Evolutionary conservation across 2,329 filamentous ascomycete species (phyloP).

Genomic region (Fusarium abutilonis): DNA sequence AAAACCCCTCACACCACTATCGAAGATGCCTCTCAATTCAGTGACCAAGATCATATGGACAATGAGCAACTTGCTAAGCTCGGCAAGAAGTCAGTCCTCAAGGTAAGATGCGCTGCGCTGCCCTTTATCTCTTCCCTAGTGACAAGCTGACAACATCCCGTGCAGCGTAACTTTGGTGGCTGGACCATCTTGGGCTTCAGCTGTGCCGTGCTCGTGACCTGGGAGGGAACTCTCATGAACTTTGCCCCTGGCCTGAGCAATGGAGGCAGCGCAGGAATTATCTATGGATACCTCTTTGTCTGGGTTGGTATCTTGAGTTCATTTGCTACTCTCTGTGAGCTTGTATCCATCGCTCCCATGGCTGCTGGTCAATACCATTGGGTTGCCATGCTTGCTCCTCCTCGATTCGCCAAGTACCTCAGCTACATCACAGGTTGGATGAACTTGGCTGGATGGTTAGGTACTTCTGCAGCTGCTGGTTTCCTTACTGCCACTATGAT

Average conservation of each 20-base stretch:
- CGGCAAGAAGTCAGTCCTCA: conserved; percentile 40
- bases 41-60: conserved; percentile 38
- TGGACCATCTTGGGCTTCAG: conserved; percentile 44
- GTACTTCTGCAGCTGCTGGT: conserved; percentile 35
- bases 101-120: conserved; percentile 9
- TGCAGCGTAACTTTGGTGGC: conserved; percentile 41
- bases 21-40: conserved; percentile 2
- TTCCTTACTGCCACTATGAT: conserved; percentile 45
- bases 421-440: conserved; percentile 45
- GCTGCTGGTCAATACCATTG: conserved; percentile 41
- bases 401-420: conserved; percentile 45
- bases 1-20: conserved; percentile 22
- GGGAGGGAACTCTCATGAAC: conserved; percentile 44
- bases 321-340: conserved; percentile 40
- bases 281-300: conserved; percentile 63
- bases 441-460: conserved; percentile 44
- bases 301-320: conserved; percentile 55
- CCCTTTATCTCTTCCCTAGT: not conserved
- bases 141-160: not conserved
- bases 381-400: conserved; percentile 41
- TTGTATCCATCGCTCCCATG: conserved; percentile 40
- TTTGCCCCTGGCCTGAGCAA: conserved; percentile 42
- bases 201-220: conserved; percentile 43
- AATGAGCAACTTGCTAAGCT: conserved; percentile 37
- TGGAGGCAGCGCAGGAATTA: conserved; percentile 50